Evolutionary conservation across 2,329 filamentous ascomycete genomes (phyloP).

Genomic region (Polytolypa hystricis): DNA sequence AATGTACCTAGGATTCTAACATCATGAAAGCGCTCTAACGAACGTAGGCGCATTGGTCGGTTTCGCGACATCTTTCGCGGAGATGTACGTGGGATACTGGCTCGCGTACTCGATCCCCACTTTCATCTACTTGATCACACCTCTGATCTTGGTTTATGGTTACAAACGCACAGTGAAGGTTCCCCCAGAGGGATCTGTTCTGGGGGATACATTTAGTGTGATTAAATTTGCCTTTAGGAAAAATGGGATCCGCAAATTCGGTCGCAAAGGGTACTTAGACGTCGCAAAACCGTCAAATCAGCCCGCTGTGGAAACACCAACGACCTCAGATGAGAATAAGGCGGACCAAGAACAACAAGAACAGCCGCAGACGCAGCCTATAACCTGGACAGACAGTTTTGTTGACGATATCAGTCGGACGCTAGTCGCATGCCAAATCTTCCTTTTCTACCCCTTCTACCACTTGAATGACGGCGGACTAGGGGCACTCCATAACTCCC

Average conservation of each 20-base stretch:
- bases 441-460: conserved; percentile 30
- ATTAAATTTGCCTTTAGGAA: conserved; percentile 24
- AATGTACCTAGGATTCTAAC: too few species aligned
- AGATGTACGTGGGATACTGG: conserved; percentile 33
- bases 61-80: conserved; percentile 31
- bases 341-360: too few species aligned
- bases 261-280: conserved; percentile 24
- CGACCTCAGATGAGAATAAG: too few species aligned
- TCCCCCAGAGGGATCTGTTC: conserved; percentile 14
- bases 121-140: background rate
- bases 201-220: conserved; percentile 28
- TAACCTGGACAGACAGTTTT: conserved; percentile 24
- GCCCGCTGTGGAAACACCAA: too few species aligned
- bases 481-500: conserved; percentile 38
- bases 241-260: conserved; percentile 19
- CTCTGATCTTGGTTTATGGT: background rate
- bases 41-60: conserved; percentile 23
- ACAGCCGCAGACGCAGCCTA: conserved; percentile 16
- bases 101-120: conserved; percentile 20
- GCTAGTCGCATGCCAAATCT: conserved; percentile 24
- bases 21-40: too few species aligned
- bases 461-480: conserved; percentile 37
- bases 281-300: conserved; percentile 24
- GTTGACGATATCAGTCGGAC: conserved; percentile 28
- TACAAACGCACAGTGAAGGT: background rate